These are phyloP conservation scores for Claviceps spartinae DNA, from an alignment of 2,329 filamentous ascomycete genomes.

Conservation along the genomic window DNA sequence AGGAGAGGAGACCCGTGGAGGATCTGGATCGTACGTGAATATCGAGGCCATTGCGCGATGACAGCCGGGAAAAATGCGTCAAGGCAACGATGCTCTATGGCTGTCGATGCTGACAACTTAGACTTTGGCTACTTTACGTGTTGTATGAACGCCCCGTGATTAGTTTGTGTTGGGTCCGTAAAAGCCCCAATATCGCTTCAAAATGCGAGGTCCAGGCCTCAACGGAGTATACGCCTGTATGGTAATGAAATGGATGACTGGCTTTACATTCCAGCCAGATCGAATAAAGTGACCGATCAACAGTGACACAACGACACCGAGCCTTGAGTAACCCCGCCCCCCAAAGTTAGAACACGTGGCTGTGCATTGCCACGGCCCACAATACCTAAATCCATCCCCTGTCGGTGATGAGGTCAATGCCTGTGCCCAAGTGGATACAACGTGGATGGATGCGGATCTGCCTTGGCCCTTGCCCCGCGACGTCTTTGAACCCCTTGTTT, in stretches of 20 bases:
- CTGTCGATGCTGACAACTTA: too few species aligned
- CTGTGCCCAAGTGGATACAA: not conserved
- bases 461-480: not conserved
- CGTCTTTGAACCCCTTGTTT: not conserved
- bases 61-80: not conserved
- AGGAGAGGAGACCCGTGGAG: conserved; percentile 76
- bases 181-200: too few species aligned
- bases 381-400: not conserved
- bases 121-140: too few species aligned
- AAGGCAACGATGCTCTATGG: not conserved
- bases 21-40: conserved; percentile 86
- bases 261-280: too few species aligned
- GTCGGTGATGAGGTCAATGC: not conserved
- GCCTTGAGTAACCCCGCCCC: not conserved
- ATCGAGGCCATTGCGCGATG: conserved; percentile 64
- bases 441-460: not conserved
- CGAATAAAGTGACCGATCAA: too few species aligned
- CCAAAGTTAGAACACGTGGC: not conserved
- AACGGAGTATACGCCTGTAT: not conserved
- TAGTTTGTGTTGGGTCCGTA: too few species aligned
- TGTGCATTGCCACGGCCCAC: not conserved
- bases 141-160: too few species aligned
- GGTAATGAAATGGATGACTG: not conserved
- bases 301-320: not conserved
- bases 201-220: not conserved